Conservation (phyloP, 2,329 filamentous ascomycete species). For the Rutstroemia sp. region DNA sequence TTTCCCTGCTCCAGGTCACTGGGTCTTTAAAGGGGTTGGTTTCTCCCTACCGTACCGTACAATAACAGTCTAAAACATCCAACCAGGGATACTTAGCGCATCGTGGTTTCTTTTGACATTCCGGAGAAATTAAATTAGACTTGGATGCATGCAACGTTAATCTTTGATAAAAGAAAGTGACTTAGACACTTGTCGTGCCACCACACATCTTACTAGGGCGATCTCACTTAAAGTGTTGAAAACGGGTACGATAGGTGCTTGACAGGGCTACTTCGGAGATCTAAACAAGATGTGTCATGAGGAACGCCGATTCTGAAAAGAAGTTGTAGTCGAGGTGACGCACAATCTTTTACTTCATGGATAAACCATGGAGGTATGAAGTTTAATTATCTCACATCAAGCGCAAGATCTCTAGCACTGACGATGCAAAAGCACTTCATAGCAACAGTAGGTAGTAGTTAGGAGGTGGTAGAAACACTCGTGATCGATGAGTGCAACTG, state of each 20-base stretch:
- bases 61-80: neutral
- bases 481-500: slow-evolving; percentile 1
- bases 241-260: neutral
- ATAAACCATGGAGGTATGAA: neutral
- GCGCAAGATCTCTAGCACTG: neutral
- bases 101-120: too few species aligned
- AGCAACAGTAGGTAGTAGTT: neutral
- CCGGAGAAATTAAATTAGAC: neutral
- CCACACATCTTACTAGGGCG: neutral
- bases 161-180: neutral
- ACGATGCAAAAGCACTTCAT: neutral
- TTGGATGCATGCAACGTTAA: slow-evolving; percentile 3
- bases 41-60: neutral
- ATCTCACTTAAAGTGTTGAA: neutral
- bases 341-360: neutral
- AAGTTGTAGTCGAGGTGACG: neutral
- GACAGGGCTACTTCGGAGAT: slow-evolving; percentile 4
- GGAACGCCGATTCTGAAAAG: neutral
- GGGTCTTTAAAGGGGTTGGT: neutral
- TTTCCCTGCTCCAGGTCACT: neutral
- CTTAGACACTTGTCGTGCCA: neutral
- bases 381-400: neutral
- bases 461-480: neutral
- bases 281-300: slow-evolving; percentile 6
- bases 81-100: too few species aligned